phyloP scores from a whole-genome alignment of 2,329 filamentous ascomycete genomes.

The Tolypocladium guangdongense region DNA sequence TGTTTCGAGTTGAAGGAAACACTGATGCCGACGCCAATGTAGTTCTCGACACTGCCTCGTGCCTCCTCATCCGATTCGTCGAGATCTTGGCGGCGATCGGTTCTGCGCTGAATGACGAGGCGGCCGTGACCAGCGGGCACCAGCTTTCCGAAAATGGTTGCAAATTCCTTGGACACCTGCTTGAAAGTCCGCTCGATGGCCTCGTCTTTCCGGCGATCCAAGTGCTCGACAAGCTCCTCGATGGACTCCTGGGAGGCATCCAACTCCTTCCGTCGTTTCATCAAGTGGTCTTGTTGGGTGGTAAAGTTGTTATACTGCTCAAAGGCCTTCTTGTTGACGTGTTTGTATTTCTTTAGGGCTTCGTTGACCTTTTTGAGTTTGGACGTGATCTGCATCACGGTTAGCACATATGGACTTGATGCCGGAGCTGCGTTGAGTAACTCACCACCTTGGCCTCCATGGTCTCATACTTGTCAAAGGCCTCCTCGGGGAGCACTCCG shows the following conservation, averaged over 20 bases:
- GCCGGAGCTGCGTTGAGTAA: constrained; percentile 3
- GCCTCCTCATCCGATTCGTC: constrained; percentile 59
- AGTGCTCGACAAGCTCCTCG: constrained; percentile 79
- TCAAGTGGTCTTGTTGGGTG: constrained; percentile 76
- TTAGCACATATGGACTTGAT: constrained; percentile 6
- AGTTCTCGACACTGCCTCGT: constrained; percentile 75
- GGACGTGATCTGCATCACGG: constrained; percentile 36
- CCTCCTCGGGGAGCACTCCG: constrained; percentile 86
- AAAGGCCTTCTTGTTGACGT: constrained; percentile 99
- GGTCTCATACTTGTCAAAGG: constrained; percentile 81
- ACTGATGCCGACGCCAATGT: constrained; percentile 89
- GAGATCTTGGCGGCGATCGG: constrained; percentile 54
- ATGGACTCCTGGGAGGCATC: constrained; percentile 81
- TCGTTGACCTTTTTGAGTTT: constrained; percentile 87
- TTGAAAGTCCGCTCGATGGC: constrained; percentile 98
- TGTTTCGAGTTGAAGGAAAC: constrained; percentile 98
- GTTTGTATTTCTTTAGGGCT: constrained; percentile 87
- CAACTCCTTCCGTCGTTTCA: constrained; percentile 75
- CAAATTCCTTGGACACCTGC: constrained; percentile 89
- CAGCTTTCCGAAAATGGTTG: constrained; percentile 85
- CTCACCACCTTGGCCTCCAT: constrained; percentile 67
- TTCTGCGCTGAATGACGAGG: constrained; percentile 84
- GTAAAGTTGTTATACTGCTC: constrained; percentile 99
- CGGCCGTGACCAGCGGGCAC: constrained; percentile 88
- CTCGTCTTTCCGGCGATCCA: constrained; percentile 94